These are phyloP conservation scores for Hemisphaericaspora nanyangensis DNA, from an alignment of 805 yeast genomes.

Conservation along the genomic window DNA sequence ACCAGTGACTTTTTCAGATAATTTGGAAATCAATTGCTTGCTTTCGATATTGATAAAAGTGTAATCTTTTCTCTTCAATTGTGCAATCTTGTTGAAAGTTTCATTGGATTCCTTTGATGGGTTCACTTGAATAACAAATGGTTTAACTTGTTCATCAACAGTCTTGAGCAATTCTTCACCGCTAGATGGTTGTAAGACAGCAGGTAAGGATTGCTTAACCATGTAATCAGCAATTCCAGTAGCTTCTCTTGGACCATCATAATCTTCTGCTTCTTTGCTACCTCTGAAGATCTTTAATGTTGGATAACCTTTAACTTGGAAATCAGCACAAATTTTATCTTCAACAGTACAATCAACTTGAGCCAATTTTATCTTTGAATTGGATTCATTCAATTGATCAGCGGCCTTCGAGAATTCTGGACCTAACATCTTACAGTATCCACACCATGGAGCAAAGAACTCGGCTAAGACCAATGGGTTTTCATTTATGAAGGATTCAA, in stretches of 20 bases:
- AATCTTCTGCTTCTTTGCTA: conserved; percentile 50
- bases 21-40: conserved; percentile 34
- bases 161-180: conserved; percentile 49
- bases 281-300: conserved; percentile 71
- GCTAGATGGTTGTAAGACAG: conserved; percentile 43
- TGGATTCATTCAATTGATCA: conserved; percentile 46
- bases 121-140: conserved; percentile 54
- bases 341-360: conserved; percentile 85
- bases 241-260: conserved; percentile 82
- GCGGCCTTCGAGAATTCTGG: conserved; percentile 80
- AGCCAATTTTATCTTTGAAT: conserved; percentile 65
- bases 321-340: conserved; percentile 62
- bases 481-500: conserved; percentile 58
- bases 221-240: conserved; percentile 74
- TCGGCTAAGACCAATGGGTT: conserved; percentile 82
- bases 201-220: conserved; percentile 79
- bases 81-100: conserved; percentile 64
- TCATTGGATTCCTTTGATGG: conserved; percentile 35
- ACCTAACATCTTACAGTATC: conserved; percentile 86
- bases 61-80: conserved; percentile 56
- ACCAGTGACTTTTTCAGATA: conserved; percentile 29
- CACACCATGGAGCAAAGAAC: conserved; percentile 97
- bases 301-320: conserved; percentile 79
- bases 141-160: conserved; percentile 44
- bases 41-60: conserved; percentile 48